Evolutionary conservation across 148 eudicot genomes (phyloP).

Genomic region (Cornus kousa): DNA sequence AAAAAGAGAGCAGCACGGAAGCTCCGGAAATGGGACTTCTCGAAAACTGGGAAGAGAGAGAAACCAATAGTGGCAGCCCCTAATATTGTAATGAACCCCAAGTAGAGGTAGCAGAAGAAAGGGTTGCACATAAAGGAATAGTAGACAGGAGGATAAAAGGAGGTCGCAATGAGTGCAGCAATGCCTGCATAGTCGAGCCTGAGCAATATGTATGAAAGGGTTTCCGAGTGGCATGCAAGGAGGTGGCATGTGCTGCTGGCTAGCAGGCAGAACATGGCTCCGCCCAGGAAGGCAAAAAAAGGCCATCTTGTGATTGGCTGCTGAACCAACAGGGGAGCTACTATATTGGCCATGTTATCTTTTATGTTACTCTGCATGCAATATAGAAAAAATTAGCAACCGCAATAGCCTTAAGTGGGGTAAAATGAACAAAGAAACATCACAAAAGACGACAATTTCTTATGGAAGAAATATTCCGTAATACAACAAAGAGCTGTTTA

Average conservation of each 20-base stretch:
- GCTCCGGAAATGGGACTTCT: conserved; percentile 33
- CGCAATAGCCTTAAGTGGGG: neutral
- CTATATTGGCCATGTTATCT: neutral
- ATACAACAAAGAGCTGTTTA: neutral
- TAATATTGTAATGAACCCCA: conserved; percentile 37
- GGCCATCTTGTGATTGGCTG: neutral
- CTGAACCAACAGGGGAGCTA: neutral
- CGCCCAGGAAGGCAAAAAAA: neutral
- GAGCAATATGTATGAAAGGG: neutral
- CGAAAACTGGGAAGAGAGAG: conserved; percentile 39
- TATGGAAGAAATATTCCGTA: no score
- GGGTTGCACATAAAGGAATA: conserved; percentile 46
- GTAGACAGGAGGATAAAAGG: conserved; percentile 54
- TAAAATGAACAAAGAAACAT: neutral
- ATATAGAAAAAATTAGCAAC: neutral
- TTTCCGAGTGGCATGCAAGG: neutral
- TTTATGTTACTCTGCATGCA: neutral
- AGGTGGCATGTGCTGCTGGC: neutral
- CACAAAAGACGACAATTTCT: neutral
- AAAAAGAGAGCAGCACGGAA: conserved; percentile 45
- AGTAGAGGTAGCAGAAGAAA: conserved; percentile 37
- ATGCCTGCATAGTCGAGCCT: conserved; percentile 51
- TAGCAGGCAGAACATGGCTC: neutral
- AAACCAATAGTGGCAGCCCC: conserved; percentile 34
- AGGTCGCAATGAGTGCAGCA: conserved; percentile 40